Percentiles rank a stretch among this genome's conserved stretches.
Evolutionary conservation across 306 rosid species (phyloP).

Genomic region (Citrullus amarus): DNA sequence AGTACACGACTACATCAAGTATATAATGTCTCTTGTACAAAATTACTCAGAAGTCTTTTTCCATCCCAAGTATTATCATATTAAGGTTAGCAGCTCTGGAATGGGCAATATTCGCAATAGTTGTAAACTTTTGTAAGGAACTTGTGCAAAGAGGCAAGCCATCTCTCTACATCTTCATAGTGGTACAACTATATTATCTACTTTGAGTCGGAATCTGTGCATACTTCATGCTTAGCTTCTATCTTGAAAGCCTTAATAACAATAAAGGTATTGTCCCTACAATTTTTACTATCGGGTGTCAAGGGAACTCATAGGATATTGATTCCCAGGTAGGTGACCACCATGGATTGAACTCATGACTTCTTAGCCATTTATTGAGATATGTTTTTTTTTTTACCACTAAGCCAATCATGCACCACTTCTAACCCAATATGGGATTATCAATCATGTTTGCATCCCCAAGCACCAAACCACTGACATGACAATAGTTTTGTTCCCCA

Average conservation of each 20-base stretch:
- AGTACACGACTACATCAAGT: not conserved
- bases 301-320: too few species aligned
- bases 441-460: not conserved
- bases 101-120: not conserved
- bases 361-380: too few species aligned
- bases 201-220: not conserved
- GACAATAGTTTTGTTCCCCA: not conserved
- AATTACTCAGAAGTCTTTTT: not conserved
- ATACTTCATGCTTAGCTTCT: not conserved
- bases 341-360: too few species aligned
- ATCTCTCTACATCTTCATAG: not conserved
- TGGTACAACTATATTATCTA: not conserved
- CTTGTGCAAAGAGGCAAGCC: not conserved
- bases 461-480: not conserved
- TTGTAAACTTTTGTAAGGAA: not conserved
- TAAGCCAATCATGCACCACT: not conserved
- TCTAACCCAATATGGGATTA: not conserved
- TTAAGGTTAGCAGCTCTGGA: not conserved
- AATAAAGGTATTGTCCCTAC: not conserved
- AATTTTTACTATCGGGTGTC: not conserved
- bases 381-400: too few species aligned
- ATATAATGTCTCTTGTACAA: not conserved
- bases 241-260: not conserved
- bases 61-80: not conserved
- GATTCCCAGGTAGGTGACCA: too few species aligned